Conservation (phyloP, 1,284 basidiomycete genomes). For the Heimioporus retisporus region DNA sequence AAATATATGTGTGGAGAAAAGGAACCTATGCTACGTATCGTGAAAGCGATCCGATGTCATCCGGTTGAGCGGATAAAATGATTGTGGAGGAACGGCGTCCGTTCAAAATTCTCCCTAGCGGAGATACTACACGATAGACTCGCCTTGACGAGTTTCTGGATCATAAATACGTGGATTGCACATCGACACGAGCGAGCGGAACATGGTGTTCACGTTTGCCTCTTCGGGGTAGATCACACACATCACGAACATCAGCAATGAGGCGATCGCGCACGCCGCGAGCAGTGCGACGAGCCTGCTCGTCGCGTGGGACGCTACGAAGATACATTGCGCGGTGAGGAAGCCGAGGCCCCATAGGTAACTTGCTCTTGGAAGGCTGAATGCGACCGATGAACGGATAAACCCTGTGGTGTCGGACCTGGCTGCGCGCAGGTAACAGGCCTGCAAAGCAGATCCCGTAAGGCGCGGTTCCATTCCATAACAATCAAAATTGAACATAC, state of each 20-base stretch:
- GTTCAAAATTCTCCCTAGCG: no score
- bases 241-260: conserved; percentile 27
- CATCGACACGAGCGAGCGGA: conserved; percentile 11
- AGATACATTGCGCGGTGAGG: conserved; percentile 33
- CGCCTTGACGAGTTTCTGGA: conserved; percentile 3
- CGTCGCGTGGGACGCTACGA: conserved; percentile 26
- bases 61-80: no score
- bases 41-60: no score
- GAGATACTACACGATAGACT: conserved; percentile 28
- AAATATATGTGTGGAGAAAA: no score
- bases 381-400: conserved; percentile 34
- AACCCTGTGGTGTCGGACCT: conserved; percentile 36
- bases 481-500: conserved; percentile 25
- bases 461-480: neutral
- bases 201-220: conserved; percentile 1
- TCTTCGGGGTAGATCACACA: conserved; percentile 33
- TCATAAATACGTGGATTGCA: conserved; percentile 19
- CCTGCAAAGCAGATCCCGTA: conserved; percentile 28
- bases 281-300: conserved; percentile 24
- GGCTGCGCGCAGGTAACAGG: conserved; percentile 31
- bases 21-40: no score
- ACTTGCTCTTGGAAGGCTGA: conserved; percentile 39
- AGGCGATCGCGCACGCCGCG: conserved; percentile 15
- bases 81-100: no score
- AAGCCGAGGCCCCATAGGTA: conserved; percentile 40